Evolutionary conservation across 1,284 basidiomycete genomes (phyloP).

Genomic region (Sutorius eximius): DNA sequence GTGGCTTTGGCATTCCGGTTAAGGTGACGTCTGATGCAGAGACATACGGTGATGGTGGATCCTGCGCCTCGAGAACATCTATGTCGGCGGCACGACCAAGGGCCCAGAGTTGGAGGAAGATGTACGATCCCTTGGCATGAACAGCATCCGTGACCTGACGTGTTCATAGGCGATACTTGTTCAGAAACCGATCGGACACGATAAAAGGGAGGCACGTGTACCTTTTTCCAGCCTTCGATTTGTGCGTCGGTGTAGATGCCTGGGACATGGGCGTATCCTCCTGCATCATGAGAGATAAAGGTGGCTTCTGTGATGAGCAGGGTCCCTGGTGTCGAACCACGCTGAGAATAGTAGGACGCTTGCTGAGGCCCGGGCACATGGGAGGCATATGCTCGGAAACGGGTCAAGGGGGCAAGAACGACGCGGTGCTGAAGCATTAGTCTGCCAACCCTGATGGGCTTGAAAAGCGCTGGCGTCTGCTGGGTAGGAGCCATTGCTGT

Average conservation of each 20-base stretch:
- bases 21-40: slow-evolving; percentile 46
- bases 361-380: slow-evolving; percentile 21
- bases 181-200: not conserved
- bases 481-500: slow-evolving; percentile 4
- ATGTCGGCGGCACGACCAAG: slow-evolving; percentile 38
- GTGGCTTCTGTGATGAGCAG: slow-evolving; percentile 39
- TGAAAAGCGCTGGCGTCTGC: slow-evolving; percentile 27
- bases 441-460: slow-evolving; percentile 35
- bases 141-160: slow-evolving; percentile 39
- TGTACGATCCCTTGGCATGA: slow-evolving; percentile 41
- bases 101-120: slow-evolving; percentile 46
- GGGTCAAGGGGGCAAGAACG: slow-evolving; percentile 37
- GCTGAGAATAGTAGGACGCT: slow-evolving; percentile 35
- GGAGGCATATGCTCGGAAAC: slow-evolving; percentile 28
- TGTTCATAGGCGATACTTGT: not conserved
- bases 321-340: slow-evolving; percentile 27
- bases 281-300: slow-evolving; percentile 29
- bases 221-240: slow-evolving; percentile 27
- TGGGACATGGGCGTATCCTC: slow-evolving; percentile 25
- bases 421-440: slow-evolving; percentile 34
- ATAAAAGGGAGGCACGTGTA: not conserved
- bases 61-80: slow-evolving; percentile 27
- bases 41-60: slow-evolving; percentile 31
- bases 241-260: slow-evolving; percentile 29
- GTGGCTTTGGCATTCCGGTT: slow-evolving; percentile 7